Evolutionary conservation across 108 stramenopile genomes (phyloP), one percentile per base, ranked within the genome.

Genomic region (Fragilaria crotonensis): DNA sequence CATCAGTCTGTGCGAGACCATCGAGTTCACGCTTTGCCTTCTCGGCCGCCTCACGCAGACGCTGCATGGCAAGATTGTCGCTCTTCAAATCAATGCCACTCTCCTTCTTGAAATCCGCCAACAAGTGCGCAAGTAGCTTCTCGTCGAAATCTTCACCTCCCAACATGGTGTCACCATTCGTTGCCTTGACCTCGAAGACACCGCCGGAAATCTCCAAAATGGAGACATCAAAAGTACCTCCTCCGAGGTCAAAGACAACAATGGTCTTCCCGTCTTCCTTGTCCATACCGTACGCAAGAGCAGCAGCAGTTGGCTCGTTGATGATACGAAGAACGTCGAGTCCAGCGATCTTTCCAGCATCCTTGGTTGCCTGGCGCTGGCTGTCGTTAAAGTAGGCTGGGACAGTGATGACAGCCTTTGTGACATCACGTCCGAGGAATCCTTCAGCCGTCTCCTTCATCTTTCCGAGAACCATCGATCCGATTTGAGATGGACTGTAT

Each of bases 141-240:
- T 99, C 97, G 69, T 99, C 99, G 70, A 99, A 99, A 79, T 99
- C 99, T 81, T 99, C 99, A 56, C 99, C 99, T 23, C 99, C 99
- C 36, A 99, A 80, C 93, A 98, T 84, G 71, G 99, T 99, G 75
- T 99, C 97, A 30, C 99, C 99, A 70, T 99, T 99, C 63, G 99
- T 99, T 4, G 96, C 90, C 83, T 98, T 98, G 52, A 99, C 99
- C 69, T 99, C 99, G 62, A 99, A 99, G 44, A 98, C 99, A 36
- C 99, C 99, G 2, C 96, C 98, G 48, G 87, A 89, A 75, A 99
- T 98, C 69, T 98, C 97, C 30, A 99, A 77, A 48, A 99, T 95
- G 47, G 94, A 94, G 21, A 89, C 93, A 83, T 99, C 97, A 70
- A 99, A 99, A 47, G 99, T 99, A 22, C 99, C 99, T 33, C 99